phyloP scores from a whole-genome alignment of 257 asterid species.

The Ocimum tenuiflorum region DNA sequence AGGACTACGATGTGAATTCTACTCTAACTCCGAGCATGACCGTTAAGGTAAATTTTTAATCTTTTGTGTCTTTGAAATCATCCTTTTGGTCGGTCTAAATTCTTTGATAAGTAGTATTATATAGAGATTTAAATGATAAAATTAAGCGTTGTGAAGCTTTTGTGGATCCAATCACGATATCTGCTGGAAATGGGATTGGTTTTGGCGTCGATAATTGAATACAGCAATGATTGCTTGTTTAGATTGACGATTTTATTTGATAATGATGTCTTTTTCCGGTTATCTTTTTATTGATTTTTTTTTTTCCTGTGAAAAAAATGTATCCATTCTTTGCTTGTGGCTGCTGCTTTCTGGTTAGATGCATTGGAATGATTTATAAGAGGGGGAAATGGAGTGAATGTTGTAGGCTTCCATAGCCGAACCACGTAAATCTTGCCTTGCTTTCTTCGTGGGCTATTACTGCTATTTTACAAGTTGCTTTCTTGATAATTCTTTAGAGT shows the following conservation, averaged over 20 bases:
- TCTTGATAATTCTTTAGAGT: too few relatives aligned
- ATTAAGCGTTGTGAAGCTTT: background rate
- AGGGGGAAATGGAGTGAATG: too few relatives aligned
- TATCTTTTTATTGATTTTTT: background rate
- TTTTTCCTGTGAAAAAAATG: background rate
- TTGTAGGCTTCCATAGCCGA: too few relatives aligned
- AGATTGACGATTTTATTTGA: background rate
- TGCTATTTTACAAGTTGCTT: too few relatives aligned
- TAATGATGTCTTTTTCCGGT: background rate
- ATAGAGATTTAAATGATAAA: too few relatives aligned
- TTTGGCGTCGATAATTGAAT: background rate
- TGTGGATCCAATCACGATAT: slow-evolving; percentile 1
- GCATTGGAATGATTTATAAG: too few relatives aligned
- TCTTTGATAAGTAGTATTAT: too few relatives aligned
- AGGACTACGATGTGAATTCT: slow-evolving; percentile 31
- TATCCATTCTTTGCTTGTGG: background rate
- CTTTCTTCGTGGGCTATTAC: too few relatives aligned
- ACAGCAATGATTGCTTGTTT: background rate
- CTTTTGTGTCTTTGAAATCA: too few relatives aligned
- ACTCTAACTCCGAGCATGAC: slow-evolving; percentile 50
- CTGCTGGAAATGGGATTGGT: background rate
- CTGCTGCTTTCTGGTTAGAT: background rate
- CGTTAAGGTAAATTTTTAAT: slow-evolving; percentile 57
- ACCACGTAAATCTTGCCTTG: too few relatives aligned
- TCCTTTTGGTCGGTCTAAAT: too few relatives aligned